Evolutionary conservation across 2,329 filamentous ascomycete genomes (phyloP).

Genomic region (Phialophora tarda): DNA sequence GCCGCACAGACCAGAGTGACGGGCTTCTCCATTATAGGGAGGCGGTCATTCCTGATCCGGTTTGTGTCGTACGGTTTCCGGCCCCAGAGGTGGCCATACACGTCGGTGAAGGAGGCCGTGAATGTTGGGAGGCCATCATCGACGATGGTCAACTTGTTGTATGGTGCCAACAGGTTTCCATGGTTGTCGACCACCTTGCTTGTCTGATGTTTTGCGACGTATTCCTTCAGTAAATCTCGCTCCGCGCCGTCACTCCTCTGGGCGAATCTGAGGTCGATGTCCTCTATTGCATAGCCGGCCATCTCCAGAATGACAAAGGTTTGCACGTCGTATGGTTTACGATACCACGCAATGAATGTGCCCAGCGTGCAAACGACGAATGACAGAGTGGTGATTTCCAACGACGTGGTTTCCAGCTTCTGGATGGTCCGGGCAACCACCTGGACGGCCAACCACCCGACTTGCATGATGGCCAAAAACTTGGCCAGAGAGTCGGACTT

Average conservation of each 20-base stretch:
- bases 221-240: constrained; percentile 20
- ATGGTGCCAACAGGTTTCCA: constrained; percentile 14
- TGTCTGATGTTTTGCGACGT: constrained; percentile 23
- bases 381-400: constrained; percentile 40
- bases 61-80: constrained; percentile 18
- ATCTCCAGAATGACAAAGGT: constrained; percentile 18
- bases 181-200: constrained; percentile 13
- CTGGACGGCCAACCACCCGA: constrained; percentile 39
- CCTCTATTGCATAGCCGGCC: constrained; percentile 22
- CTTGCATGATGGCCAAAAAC: constrained; percentile 39
- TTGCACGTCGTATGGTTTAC: constrained; percentile 39
- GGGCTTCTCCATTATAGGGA: constrained; percentile 16
- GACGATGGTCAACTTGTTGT: constrained; percentile 26
- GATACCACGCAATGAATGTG: constrained; percentile 35
- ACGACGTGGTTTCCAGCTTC: constrained; percentile 38
- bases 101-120: constrained; percentile 16
- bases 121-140: constrained; percentile 22
- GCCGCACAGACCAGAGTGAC: constrained; percentile 28
- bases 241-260: constrained; percentile 9
- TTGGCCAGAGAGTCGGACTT: constrained; percentile 40
- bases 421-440: constrained; percentile 37
- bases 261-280: constrained; percentile 12
- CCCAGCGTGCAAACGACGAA: constrained; percentile 38
- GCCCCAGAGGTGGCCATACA: constrained; percentile 17
- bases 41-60: constrained; percentile 24